Conservation (phyloP, 2,329 filamentous ascomycete species). For the Orbilia quercus region DNA sequence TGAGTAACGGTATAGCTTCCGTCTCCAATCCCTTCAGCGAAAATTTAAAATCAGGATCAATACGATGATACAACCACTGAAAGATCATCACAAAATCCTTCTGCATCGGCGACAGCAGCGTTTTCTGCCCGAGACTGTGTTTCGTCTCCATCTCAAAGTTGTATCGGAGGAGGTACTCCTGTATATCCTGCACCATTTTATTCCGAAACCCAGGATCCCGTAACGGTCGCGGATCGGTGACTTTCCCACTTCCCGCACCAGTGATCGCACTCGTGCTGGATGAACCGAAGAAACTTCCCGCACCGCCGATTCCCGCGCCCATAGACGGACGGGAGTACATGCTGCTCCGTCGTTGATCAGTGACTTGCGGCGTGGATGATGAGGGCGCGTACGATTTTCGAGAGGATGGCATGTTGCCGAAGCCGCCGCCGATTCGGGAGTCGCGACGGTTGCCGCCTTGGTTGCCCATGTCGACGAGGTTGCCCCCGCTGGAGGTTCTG, state of each 20-base stretch:
- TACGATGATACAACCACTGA: constrained; percentile 95
- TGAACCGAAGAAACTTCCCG: constrained; percentile 91
- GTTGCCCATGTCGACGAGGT: constrained; percentile 80
- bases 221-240: constrained; percentile 83
- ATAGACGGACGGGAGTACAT: constrained; percentile 78
- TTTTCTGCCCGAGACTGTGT: constrained; percentile 88
- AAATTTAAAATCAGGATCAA: constrained; percentile 93
- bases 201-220: constrained; percentile 82
- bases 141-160: constrained; percentile 99
- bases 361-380: constrained; percentile 67
- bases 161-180: constrained; percentile 90
- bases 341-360: constrained; percentile 79
- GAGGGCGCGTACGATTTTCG: constrained; percentile 78
- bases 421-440: constrained; percentile 46
- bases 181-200: constrained; percentile 84
- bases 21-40: constrained; percentile 88
- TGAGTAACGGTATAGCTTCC: constrained; percentile 90
- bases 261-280: constrained; percentile 79
- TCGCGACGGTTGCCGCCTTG: constrained; percentile 82
- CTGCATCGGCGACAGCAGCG: constrained; percentile 91
- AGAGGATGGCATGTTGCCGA: constrained; percentile 76
- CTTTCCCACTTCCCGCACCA: constrained; percentile 31
- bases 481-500: constrained; percentile 82
- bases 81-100: constrained; percentile 99
- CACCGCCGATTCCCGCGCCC: constrained; percentile 73